Evolutionary conservation across 1,139 yeast genomes (phyloP).

Genomic region (Yueomyces sp.): DNA sequence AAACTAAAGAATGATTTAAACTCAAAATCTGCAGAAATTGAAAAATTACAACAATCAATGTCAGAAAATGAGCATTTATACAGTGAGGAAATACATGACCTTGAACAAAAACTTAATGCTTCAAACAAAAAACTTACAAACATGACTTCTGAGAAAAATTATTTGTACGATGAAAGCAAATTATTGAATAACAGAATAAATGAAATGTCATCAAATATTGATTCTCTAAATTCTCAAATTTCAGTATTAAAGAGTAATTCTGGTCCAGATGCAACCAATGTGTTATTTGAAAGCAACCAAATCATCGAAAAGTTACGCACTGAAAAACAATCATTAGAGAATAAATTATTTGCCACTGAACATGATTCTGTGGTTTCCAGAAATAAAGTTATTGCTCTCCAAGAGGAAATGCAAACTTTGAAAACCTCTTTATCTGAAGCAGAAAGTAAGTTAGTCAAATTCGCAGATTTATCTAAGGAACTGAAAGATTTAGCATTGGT

Average conservation of each 20-base stretch:
- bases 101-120: background rate
- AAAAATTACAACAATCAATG: background rate
- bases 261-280: background rate
- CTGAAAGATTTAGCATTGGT: background rate
- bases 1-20: background rate
- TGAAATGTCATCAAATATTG: background rate
- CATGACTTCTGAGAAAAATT: too few species aligned
- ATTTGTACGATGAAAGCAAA: too few species aligned
- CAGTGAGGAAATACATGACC: too few species aligned
- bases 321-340: background rate
- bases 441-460: too few species aligned
- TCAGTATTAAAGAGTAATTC: slow-evolving; percentile 1
- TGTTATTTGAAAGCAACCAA: background rate
- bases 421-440: background rate
- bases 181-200: background rate
- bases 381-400: slow-evolving; percentile 2
- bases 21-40: background rate
- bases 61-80: background rate
- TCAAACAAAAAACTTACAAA: background rate
- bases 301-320: background rate
- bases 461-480: background rate
- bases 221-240: background rate
- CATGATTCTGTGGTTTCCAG: slow-evolving; percentile 3
- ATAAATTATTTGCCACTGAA: slow-evolving; percentile 10
- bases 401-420: background rate